Conservation (phyloP, 768 basidiomycete species). For the Mycena rebaudengoi region DNA sequence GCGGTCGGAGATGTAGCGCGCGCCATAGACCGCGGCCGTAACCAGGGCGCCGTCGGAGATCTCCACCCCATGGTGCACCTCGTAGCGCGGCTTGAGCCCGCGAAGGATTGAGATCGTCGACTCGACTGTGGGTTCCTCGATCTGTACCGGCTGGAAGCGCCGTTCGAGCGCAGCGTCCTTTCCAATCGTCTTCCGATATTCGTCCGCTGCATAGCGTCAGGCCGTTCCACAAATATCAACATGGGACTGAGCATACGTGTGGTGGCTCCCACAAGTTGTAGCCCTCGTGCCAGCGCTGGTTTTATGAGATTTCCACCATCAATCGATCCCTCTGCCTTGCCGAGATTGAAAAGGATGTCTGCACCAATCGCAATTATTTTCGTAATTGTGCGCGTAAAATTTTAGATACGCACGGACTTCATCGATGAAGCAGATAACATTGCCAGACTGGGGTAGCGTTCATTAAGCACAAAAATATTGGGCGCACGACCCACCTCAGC, state of each 20-base stretch:
- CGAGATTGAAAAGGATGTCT: conserved; percentile 88
- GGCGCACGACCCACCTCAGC: conserved; percentile 75
- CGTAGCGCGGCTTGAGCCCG: conserved; percentile 84
- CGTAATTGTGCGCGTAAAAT: not conserved
- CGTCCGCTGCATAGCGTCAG: conserved; percentile 62
- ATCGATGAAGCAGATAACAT: conserved; percentile 93
- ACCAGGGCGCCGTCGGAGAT: conserved; percentile 90
- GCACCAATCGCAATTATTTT: not conserved
- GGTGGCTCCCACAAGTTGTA: conserved; percentile 91
- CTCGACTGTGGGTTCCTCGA: conserved; percentile 89
- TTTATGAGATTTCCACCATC: conserved; percentile 96
- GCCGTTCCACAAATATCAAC: not conserved
- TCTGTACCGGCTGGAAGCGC: conserved; percentile 88
- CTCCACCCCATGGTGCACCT: conserved; percentile 93
- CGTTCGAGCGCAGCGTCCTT: conserved; percentile 93
- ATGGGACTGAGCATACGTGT: conserved; percentile 64
- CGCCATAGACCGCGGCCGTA: conserved; percentile 86
- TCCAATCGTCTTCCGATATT: conserved; percentile 90
- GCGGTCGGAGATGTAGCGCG: conserved; percentile 87
- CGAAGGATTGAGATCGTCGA: conserved; percentile 88
- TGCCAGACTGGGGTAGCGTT: conserved; percentile 69
- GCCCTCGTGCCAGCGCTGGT: conserved; percentile 85
- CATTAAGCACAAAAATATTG: too few relatives aligned
- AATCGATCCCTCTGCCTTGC: conserved; percentile 91
- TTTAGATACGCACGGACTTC: conserved; percentile 80